phyloP scores from a whole-genome alignment of 768 basidiomycete genomes.

The Tricholoma sp. region DNA sequence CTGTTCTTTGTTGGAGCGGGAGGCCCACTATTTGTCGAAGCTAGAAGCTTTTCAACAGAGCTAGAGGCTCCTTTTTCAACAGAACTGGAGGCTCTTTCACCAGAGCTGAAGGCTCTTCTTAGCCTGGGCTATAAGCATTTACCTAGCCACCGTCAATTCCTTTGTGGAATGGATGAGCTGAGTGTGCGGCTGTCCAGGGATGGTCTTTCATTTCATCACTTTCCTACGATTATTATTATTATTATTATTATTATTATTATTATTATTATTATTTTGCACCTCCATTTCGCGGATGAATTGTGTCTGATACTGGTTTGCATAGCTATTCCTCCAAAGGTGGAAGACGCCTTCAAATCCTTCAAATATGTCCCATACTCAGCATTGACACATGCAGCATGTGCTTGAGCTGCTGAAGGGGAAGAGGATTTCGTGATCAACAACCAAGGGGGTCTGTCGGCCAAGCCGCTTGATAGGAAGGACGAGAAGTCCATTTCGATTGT shows the following conservation, averaged over 20 bases:
- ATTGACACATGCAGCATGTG: no score
- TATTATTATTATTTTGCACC: no score
- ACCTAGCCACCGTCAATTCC: no score
- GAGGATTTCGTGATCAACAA: no score
- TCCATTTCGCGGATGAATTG: neutral
- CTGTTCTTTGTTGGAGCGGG: neutral
- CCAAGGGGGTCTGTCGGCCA: no score
- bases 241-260: no score
- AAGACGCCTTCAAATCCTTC: neutral
- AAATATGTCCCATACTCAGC: neutral
- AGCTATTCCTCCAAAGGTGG: neutral
- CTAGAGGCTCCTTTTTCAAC: neutral
- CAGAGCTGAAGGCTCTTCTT: neutral
- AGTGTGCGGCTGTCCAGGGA: neutral
- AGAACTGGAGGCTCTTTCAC: neutral
- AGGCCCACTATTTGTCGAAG: neutral
- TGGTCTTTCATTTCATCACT: no score
- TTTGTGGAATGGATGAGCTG: no score
- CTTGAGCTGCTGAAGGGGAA: neutral
- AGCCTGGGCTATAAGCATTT: neutral
- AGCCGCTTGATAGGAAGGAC: no score
- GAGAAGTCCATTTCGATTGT: no score
- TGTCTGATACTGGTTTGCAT: neutral
- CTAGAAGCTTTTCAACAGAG: neutral
- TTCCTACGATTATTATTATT: no score